Percentiles rank a stretch among this genome's conserved stretches.
phyloP scores from a whole-genome alignment of 1,139 yeast species.

The Geotrichum histeridarum region DNA sequence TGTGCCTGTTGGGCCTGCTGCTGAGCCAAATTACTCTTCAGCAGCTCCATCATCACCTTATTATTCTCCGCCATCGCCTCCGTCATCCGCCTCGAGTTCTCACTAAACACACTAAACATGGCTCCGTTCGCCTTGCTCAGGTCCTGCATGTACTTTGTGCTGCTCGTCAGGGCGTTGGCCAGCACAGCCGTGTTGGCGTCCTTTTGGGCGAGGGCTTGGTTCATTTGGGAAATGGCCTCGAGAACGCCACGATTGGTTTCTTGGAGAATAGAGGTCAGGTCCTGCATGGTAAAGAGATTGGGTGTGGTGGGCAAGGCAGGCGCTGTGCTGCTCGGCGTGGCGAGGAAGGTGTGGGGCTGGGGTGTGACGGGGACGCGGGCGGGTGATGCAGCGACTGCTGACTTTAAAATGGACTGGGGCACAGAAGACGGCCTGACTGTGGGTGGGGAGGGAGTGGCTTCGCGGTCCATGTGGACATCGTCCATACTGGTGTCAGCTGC shows the following conservation, averaged over 20 bases:
- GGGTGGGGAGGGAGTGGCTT: background rate
- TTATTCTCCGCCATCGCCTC: constrained; percentile 8
- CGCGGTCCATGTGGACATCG: background rate
- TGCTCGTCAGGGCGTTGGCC: background rate
- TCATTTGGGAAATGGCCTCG: constrained; percentile 3
- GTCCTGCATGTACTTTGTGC: constrained; percentile 9
- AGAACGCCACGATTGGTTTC: constrained; percentile 4
- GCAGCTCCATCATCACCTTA: constrained; percentile 7
- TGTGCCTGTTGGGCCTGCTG: constrained; percentile 1
- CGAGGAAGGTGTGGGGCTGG: background rate
- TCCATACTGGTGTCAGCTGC: background rate
- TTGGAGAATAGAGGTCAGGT: background rate
- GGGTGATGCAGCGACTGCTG: background rate
- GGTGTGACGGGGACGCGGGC: background rate
- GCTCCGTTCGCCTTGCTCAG: background rate
- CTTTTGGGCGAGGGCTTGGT: constrained; percentile 2
- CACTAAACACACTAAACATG: constrained; percentile 4
- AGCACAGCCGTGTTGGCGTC: constrained; percentile 5
- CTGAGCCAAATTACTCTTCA: background rate
- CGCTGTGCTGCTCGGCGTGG: background rate
- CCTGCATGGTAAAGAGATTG: background rate
- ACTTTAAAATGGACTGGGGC: no score
- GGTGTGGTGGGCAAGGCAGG: background rate
- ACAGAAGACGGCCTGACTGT: background rate
- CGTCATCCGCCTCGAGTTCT: background rate